Base-by-base conservation (phyloP, 176 grass and related monocot genomes). In the Aegilops speltoides region DNA sequence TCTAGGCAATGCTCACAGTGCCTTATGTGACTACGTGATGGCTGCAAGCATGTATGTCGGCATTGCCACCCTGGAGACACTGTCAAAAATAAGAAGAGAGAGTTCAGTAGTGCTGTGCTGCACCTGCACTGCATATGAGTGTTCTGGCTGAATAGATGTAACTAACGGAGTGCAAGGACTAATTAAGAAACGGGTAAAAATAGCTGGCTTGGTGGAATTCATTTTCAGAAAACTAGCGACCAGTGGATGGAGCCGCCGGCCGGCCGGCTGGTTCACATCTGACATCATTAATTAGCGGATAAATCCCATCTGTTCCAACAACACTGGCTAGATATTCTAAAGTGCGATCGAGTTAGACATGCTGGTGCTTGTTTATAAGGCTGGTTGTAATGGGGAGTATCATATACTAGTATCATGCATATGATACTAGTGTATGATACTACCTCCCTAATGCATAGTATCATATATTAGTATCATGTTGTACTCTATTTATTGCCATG, bases 31-130 rank as follows among this genome's bases (percentile, higher is more conserved):
- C 7, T 38, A 38, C 8, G 45, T 62, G 32, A 78, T 80, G 29
- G 52, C 52, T 89, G 78, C 78, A 68, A 20, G 65, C 45, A 33
- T 79, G 65, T 59, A 43, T 26, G 83, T 31, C 66, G 33, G 82
- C 66, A 75, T 75, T 31, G 22, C 64, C 80, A 75, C 56, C 79
- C 28, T 31, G 33, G 2, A 20, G 25, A 75, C 60, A 68, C 54
- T 75, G 36, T 80, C 16, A 80, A 74, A 37, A 0, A 46, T 0
- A 3, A 84, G 3, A 48, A 84, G 76, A 80, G 1, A 84, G 7
- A 80, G 80, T 4, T 56, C 70, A 87, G 22, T 10, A 26, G 3
- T 4, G 11, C 41, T 43, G 23, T 46, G 56, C 14, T 82, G 40
- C 52, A 48, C 10, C 77, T 32, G 43, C 41, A 54, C 10, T 64